A percentile compares a stretch with the other conserved stretches of the same genome.
Evolutionary conservation across 2,329 filamentous ascomycete genomes (phyloP).

Genomic region (Amylocarpus encephaloides): DNA sequence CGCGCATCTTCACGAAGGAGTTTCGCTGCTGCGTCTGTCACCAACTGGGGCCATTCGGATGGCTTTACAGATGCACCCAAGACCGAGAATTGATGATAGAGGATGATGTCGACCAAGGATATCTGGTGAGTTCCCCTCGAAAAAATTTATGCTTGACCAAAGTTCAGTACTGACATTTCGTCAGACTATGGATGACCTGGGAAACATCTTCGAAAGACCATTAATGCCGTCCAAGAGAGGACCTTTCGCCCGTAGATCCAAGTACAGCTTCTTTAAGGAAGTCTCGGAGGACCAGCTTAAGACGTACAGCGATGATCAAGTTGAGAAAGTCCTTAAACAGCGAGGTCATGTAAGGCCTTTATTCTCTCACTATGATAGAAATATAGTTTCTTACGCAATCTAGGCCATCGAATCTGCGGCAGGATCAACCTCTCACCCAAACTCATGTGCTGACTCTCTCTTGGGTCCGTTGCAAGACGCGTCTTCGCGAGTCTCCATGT

Average conservation of each 20-base stretch:
- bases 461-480: background rate
- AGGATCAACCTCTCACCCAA: background rate
- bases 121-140: conserved; percentile 20
- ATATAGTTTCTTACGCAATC: background rate
- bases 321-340: conserved; percentile 44
- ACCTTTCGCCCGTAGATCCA: conserved; percentile 19
- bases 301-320: conserved; percentile 42
- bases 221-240: conserved; percentile 17
- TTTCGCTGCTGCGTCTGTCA: conserved; percentile 54
- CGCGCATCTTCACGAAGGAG: conserved; percentile 51
- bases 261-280: conserved; percentile 32
- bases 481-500: background rate
- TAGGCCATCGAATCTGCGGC: conserved; percentile 5
- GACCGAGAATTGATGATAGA: conserved; percentile 46
- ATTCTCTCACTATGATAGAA: background rate
- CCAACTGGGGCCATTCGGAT: conserved; percentile 52
- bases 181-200: conserved; percentile 23
- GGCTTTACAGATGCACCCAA: conserved; percentile 67
- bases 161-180: conserved; percentile 8
- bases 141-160: background rate
- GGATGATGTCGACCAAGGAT: conserved; percentile 31
- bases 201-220: conserved; percentile 19
- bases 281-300: conserved; percentile 38
- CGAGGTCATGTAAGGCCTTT: conserved; percentile 39
- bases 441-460: background rate